A percentile compares a stretch with the other conserved stretches of the same genome.
Evolutionary conservation across 352 stramenopile genomes (phyloP).

Genomic region (Globisporangium carolinianum): DNA sequence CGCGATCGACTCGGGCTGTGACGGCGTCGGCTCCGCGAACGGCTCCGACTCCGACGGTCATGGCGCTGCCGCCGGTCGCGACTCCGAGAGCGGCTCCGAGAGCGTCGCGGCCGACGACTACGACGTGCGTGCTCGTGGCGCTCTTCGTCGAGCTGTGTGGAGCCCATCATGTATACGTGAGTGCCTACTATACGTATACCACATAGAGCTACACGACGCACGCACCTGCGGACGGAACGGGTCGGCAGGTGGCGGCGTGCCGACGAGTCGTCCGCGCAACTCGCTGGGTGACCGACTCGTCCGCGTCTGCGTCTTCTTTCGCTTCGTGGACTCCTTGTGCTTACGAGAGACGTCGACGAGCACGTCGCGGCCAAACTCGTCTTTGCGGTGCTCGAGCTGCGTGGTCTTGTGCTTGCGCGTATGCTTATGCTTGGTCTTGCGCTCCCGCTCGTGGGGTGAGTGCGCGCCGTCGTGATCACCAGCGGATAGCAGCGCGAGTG

Average conservation of each 20-base stretch:
- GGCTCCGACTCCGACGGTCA: slow-evolving; percentile 16
- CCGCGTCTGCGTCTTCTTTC: slow-evolving; percentile 17
- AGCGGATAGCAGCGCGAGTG: no score
- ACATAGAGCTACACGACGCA: not conserved
- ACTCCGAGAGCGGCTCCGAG: slow-evolving; percentile 11
- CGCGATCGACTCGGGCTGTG: not conserved
- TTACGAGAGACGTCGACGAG: slow-evolving; percentile 16
- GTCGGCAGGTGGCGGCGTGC: slow-evolving; percentile 49
- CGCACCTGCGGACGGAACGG: slow-evolving; percentile 55
- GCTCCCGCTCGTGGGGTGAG: no score
- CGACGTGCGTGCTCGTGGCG: slow-evolving; percentile 11
- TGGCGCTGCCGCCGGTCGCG: slow-evolving; percentile 8
- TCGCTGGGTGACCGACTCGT: slow-evolving; percentile 12
- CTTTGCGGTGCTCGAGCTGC: slow-evolving; percentile 29
- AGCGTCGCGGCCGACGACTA: slow-evolving; percentile 2
- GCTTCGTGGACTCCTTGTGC: slow-evolving; percentile 16
- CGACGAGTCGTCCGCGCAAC: slow-evolving; percentile 14
- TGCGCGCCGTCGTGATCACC: no score
- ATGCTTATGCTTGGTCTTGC: not conserved
- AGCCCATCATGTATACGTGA: not conserved
- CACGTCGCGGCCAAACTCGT: slow-evolving; percentile 79
- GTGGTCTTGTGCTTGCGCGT: slow-evolving; percentile 12
- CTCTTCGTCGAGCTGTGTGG: slow-evolving; percentile 37
- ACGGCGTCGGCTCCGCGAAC: slow-evolving; percentile 2
- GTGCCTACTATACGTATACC: not conserved